Percentiles rank a stretch among this genome's conserved stretches.
Evolutionary conservation across 768 basidiomycete genomes (phyloP).

Genomic region (Leucosporidium creatinivorum): DNA sequence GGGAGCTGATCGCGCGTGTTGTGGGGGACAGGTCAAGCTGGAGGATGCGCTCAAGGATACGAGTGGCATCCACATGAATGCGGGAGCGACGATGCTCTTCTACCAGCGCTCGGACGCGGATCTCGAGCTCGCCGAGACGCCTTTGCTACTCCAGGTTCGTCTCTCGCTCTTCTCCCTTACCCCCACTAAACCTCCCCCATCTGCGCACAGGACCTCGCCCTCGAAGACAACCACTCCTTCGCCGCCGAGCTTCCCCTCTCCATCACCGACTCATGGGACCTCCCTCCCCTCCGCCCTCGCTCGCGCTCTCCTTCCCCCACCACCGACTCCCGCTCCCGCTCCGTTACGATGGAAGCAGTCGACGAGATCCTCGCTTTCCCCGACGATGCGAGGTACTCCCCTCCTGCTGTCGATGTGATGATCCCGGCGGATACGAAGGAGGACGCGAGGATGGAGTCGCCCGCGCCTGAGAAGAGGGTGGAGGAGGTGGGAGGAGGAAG

Average conservation of each 20-base stretch:
- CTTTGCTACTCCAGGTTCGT: neutral
- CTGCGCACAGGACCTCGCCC: neutral
- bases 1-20: neutral
- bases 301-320: neutral
- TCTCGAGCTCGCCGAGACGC: neutral
- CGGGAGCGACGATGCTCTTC: conserved; percentile 17
- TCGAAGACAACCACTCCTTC: conserved; percentile 13
- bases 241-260: conserved; percentile 1
- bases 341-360: neutral
- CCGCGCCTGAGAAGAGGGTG: neutral
- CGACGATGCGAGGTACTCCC: neutral
- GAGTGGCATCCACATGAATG: conserved; percentile 21
- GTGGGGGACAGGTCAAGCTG: conserved; percentile 1
- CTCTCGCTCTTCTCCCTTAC: too few relatives aligned
- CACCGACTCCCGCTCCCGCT: neutral
- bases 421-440: neutral
- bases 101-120: conserved; percentile 16
- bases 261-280: conserved; percentile 1
- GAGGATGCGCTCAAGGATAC: conserved; percentile 21
- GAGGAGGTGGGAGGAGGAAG: neutral
- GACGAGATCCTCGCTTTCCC: conserved; percentile 3
- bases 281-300: conserved; percentile 1
- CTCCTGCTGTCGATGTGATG: neutral
- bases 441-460: neutral
- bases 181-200: neutral